Base-by-base conservation (phyloP, 75 land plant genomes). In the Chamaecyparis obtusa region DNA sequence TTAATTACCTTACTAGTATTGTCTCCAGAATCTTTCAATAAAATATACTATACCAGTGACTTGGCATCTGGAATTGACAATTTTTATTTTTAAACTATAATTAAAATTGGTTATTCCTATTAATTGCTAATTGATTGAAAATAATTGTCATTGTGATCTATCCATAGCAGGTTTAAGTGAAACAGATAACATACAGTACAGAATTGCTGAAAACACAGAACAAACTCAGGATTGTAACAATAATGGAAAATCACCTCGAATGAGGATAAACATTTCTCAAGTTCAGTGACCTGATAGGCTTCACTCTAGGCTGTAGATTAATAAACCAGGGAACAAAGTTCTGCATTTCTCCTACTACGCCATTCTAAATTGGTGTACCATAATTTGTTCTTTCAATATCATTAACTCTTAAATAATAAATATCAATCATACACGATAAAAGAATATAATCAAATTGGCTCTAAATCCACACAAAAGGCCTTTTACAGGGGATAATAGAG, bases 401-500 rank as follows among this genome's bases (percentile, higher is more conserved):
- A 33, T 33, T 33, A 74, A 74, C n/a, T 33, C 36, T 6, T 7
- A 60, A 33, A 2, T 39, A 1, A 39, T 39, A 39, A 39, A 33
- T 74, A 2, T 74, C 36, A 74, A 74, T 33, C 76, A 74, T 74
- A 32, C 10, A 74, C 4, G 1, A 1, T 33, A 33, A 74, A 74
- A 74, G 76, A 74, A 30, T 71, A 71, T 10, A 71, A 71, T 71
- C 33, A 71, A 71, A 57, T 71, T 71, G 75, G 35, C 75, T 71
- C 33, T 32, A 1, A 6, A 71, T 10, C 30, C 30, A n/a, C 75
- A 32, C 33, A 32, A 71, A 71, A n/a, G 33, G 75, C 10, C 30
- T 71, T 71, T 71, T 32, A 21, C 32, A 71, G 8, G 75, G 75
- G 30, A 32, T 71, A 32, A n/a, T 32, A 24, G 27, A 71, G 32